Conservation (phyloP, 805 yeast species). For the Spathaspora girioi region DNA sequence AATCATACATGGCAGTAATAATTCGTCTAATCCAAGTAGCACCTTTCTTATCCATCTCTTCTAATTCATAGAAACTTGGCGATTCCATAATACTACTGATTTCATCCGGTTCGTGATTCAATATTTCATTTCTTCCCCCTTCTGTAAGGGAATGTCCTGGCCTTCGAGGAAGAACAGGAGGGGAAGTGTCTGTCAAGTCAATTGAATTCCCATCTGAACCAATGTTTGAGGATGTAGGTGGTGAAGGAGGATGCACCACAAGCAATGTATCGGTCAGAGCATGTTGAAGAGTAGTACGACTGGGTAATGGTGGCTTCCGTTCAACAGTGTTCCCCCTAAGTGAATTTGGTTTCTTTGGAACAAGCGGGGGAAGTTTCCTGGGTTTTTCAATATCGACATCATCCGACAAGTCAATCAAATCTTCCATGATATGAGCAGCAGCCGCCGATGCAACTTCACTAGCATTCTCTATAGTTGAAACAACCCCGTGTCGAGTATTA, state of each 20-base stretch:
- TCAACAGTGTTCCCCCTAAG: slow-evolving; percentile 30
- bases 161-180: slow-evolving; percentile 27
- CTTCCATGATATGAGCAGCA: slow-evolving; percentile 11
- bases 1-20: slow-evolving; percentile 21
- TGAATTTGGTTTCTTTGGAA: slow-evolving; percentile 45
- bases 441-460: slow-evolving; percentile 7
- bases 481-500: slow-evolving; percentile 7
- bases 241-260: slow-evolving; percentile 1
- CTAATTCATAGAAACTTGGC: slow-evolving; percentile 25
- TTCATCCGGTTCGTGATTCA: slow-evolving; percentile 15
- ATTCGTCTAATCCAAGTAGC: slow-evolving; percentile 36
- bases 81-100: slow-evolving; percentile 21
- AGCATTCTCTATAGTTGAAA: slow-evolving; percentile 1
- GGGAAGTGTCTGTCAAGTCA: slow-evolving; percentile 7
- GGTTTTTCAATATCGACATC: slow-evolving; percentile 10
- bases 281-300: slow-evolving; percentile 6
- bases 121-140: no score
- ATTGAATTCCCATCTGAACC: slow-evolving; percentile 6
- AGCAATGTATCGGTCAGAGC: background rate
- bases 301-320: slow-evolving; percentile 33
- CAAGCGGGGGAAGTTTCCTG: slow-evolving; percentile 34
- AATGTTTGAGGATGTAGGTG: slow-evolving; percentile 5
- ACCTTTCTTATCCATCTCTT: slow-evolving; percentile 34
- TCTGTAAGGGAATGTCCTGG: slow-evolving; percentile 9
- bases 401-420: slow-evolving; percentile 39